Conservation (phyloP, 1,139 yeast species). For the Saccharomyces pastorianus region DNA sequence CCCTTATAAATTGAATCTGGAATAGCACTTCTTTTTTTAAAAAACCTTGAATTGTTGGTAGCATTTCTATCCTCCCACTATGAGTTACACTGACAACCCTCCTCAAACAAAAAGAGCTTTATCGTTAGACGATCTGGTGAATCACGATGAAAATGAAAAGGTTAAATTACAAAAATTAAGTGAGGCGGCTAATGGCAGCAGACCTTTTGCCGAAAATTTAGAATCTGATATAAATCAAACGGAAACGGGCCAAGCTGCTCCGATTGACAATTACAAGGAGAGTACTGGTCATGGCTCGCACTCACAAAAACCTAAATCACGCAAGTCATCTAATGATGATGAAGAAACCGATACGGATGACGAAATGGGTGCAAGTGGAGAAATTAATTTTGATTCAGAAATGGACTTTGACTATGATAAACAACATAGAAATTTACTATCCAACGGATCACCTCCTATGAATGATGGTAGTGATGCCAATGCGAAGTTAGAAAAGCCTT, state of each 20-base stretch:
- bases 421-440: slow-evolving; percentile 20
- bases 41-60: not conserved
- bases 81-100: slow-evolving; percentile 10
- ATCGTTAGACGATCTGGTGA: slow-evolving; percentile 30
- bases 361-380: slow-evolving; percentile 24
- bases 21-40: not conserved
- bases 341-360: slow-evolving; percentile 32
- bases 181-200: slow-evolving; percentile 7
- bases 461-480: slow-evolving; percentile 2
- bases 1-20: not conserved
- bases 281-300: not conserved
- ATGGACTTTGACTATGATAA: slow-evolving; percentile 31
- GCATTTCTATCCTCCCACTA: not conserved
- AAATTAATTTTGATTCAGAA: slow-evolving; percentile 27
- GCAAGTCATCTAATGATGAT: slow-evolving; percentile 11
- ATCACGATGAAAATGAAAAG: slow-evolving; percentile 27
- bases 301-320: slow-evolving; percentile 1
- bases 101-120: slow-evolving; percentile 24
- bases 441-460: slow-evolving; percentile 8
- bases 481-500: slow-evolving; percentile 2
- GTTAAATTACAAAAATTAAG: slow-evolving; percentile 12
- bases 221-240: slow-evolving; percentile 3
- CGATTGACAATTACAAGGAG: not conserved
- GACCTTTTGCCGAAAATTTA: not conserved
- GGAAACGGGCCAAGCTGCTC: not conserved